Conservation (phyloP, 2,329 filamentous ascomycete species). For the Ophiostoma ips region DNA sequence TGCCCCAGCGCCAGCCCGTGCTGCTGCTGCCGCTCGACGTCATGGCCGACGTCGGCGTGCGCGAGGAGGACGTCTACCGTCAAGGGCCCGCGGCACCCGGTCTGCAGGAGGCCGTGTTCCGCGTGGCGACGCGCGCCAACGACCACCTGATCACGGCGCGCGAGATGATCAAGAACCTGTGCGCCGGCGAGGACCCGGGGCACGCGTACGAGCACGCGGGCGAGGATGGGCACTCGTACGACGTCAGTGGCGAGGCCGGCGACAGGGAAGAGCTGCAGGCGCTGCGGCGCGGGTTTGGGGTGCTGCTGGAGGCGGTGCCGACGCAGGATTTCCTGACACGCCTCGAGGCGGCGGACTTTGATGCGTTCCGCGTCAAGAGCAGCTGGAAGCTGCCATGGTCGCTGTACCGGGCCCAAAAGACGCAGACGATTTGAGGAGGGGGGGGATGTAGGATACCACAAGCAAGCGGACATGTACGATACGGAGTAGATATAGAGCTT, state of each 20-base stretch:
- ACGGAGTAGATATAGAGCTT: background rate
- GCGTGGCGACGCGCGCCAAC: conserved; percentile 82
- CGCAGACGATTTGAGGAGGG: conserved; percentile 28
- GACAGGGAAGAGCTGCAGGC: conserved; percentile 32
- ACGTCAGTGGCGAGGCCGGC: conserved; percentile 9
- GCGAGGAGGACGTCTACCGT: conserved; percentile 81
- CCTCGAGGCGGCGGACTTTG: conserved; percentile 71
- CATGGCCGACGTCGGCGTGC: conserved; percentile 68
- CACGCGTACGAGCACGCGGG: conserved; percentile 82
- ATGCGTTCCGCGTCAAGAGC: conserved; percentile 55
- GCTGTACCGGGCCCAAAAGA: conserved; percentile 40
- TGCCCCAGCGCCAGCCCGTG: conserved; percentile 30
- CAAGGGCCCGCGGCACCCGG: conserved; percentile 65
- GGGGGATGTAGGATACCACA: background rate
- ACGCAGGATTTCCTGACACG: conserved; percentile 66
- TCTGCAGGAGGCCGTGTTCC: conserved; percentile 78
- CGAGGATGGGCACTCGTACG: conserved; percentile 53
- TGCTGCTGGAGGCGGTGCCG: conserved; percentile 67
- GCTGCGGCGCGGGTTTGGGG: conserved; percentile 51
- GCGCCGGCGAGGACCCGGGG: conserved; percentile 57
- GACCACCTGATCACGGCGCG: conserved; percentile 90
- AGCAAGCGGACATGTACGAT: background rate
- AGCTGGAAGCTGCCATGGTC: conserved; percentile 80
- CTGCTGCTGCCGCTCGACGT: conserved; percentile 77
- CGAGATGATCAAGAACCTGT: conserved; percentile 76